Base-by-base conservation (phyloP, 129 eudicot species). In the Flaveria sonorensis region DNA sequence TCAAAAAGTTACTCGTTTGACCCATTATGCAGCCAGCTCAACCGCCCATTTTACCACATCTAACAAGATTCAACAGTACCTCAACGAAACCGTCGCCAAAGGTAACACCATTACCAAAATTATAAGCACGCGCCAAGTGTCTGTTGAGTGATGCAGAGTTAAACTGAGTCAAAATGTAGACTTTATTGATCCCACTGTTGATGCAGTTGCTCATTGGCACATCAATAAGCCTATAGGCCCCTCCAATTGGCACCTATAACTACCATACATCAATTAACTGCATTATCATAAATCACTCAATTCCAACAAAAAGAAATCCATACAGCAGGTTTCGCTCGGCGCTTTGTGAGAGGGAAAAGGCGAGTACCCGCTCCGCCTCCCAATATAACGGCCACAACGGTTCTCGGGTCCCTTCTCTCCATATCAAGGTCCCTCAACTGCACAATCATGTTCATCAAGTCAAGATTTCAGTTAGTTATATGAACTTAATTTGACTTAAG, bases 361-460 rank as follows among this genome's bases (percentile, higher is more conserved):
- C 98, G 98, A 43, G 97, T 93, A 32, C 98, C 98, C 45, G 98
- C 98, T 79, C 98, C 98, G 62, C 98, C 98, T 56, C 98, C 98
- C 15, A 93, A 81, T 76, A 93, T 93, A 30, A 93, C 75, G 28
- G 96, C 98, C 77, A 86, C 96, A 55, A 91, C 98, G 0, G 92
- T 86, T 48, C 85, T 78, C 0, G 98, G 83, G 70, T 90, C 95
- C 85, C 84, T 83, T 78, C 82, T 93, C 85, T 87, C 92, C 91
- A 81, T 85, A 46, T 87, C 92, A 28, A 82, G 60, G 87, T 93
- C 92, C 81, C 86, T 90, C 72, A 90, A 77, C 98, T 91, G 76
- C 53, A 75, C 9, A 48, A 6, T 18, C 50, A 53, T 21, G 43
- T 52, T 53, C 46, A 78, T 43, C 32, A 28, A 28, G 32, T 28